Evolutionary conservation across 495 filamentous ascomycete genomes (phyloP).

Genomic region (Xylaria cubensis): DNA sequence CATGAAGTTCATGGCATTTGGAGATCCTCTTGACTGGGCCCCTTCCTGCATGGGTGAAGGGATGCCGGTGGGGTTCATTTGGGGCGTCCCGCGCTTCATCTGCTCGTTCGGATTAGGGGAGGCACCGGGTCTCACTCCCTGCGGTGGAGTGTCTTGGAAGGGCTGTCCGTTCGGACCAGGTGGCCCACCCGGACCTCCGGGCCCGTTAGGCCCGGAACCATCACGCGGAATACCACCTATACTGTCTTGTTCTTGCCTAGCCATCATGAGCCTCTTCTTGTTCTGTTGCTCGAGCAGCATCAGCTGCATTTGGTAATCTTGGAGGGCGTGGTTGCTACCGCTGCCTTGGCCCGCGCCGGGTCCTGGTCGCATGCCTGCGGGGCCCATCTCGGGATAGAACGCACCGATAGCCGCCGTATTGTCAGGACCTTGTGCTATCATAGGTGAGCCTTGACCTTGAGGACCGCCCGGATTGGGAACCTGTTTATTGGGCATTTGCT

Average conservation of each 20-base stretch:
- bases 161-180: constrained; percentile 59
- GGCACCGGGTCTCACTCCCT: constrained; percentile 77
- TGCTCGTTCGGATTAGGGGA: constrained; percentile 90
- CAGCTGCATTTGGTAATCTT: constrained; percentile 99
- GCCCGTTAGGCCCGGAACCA: constrained; percentile 51
- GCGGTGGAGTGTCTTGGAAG: constrained; percentile 78
- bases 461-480: constrained; percentile 60
- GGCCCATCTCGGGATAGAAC: constrained; percentile 64
- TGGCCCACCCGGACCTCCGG: constrained; percentile 59
- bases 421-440: constrained; percentile 77
- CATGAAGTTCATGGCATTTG: constrained; percentile 79
- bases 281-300: constrained; percentile 99
- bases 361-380: constrained; percentile 63
- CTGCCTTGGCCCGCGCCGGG: constrained; percentile 60
- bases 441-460: constrained; percentile 74
- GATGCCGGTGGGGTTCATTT: constrained; percentile 78
- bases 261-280: constrained; percentile 96
- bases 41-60: constrained; percentile 85
- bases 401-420: constrained; percentile 65
- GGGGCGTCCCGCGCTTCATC: constrained; percentile 89
- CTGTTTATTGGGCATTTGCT: constrained; percentile 75
- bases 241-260: constrained; percentile 91
- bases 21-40: constrained; percentile 78
- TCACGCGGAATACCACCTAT: constrained; percentile 59
- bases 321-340: constrained; percentile 88